Conservation (phyloP, 331 rosid genomes). For the Malus hybrid region DNA sequence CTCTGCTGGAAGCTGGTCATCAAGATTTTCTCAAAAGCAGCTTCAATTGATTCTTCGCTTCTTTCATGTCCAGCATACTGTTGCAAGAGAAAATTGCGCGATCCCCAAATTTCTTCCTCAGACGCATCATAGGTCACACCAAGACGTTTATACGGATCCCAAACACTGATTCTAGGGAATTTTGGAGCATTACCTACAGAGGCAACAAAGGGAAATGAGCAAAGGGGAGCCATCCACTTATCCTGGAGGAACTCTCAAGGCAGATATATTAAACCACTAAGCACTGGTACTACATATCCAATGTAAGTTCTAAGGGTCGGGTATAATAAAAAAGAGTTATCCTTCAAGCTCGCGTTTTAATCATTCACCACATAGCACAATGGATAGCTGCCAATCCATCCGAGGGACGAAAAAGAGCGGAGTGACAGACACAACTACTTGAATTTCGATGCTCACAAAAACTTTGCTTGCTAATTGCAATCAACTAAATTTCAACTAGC, state of each 20-base stretch:
- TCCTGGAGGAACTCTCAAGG: not conserved
- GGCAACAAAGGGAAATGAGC: not conserved
- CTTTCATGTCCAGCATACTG: slow-evolving; percentile 89
- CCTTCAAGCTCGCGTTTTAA: not conserved
- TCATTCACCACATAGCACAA: not conserved
- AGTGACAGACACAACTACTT: not conserved
- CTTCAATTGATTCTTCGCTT: slow-evolving; percentile 91
- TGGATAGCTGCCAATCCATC: not conserved
- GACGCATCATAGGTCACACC: slow-evolving; percentile 81
- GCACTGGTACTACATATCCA: not conserved
- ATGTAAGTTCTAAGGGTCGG: not conserved
- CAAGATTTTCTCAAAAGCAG: slow-evolving; percentile 84
- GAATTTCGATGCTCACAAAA: not conserved
- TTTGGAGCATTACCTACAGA: slow-evolving; percentile 56
- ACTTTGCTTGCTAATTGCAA: not conserved
- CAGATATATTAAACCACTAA: not conserved
- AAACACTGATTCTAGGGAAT: slow-evolving; percentile 62
- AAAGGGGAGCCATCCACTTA: not conserved
- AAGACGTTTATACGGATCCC: slow-evolving; percentile 92
- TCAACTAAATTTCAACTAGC: not conserved
- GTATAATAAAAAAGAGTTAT: not conserved
- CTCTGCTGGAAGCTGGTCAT: slow-evolving; percentile 79
- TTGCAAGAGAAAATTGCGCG: slow-evolving; percentile 81
- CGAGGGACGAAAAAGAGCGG: not conserved
- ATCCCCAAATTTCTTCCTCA: slow-evolving; percentile 95